Evolutionary conservation across 2,329 filamentous ascomycete species (phyloP).

Genomic region (Aureobasidium sp.): DNA sequence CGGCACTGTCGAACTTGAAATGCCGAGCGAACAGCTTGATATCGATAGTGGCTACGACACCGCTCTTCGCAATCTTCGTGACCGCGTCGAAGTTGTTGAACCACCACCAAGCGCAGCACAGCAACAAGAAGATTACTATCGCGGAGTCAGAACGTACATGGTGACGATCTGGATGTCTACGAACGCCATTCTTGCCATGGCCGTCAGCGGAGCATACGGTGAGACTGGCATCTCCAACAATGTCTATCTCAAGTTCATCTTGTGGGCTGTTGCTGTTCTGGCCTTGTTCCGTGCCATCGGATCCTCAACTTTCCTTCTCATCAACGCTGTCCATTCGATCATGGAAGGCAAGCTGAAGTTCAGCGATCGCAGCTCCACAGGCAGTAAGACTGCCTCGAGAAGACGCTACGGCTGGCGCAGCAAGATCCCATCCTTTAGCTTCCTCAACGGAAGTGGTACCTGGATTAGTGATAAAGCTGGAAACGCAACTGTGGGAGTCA

Average conservation of each 20-base stretch:
- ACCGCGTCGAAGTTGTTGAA: slow-evolving; percentile 73
- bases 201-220: slow-evolving; percentile 78
- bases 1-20: slow-evolving; percentile 84
- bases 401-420: slow-evolving; percentile 13
- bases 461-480: slow-evolving; percentile 22
- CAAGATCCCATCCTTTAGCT: slow-evolving; percentile 3
- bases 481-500: slow-evolving; percentile 27
- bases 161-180: slow-evolving; percentile 89
- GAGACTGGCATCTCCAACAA: slow-evolving; percentile 67
- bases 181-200: slow-evolving; percentile 91
- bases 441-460: not conserved
- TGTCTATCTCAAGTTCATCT: slow-evolving; percentile 84
- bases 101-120: slow-evolving; percentile 63
- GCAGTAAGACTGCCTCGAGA: slow-evolving; percentile 12
- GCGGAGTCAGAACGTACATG: slow-evolving; percentile 95
- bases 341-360: slow-evolving; percentile 76
- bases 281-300: slow-evolving; percentile 86
- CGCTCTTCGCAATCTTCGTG: slow-evolving; percentile 88
- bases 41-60: slow-evolving; percentile 98
- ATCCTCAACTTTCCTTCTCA: slow-evolving; percentile 69
- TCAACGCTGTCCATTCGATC: slow-evolving; percentile 75
- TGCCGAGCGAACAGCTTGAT: slow-evolving; percentile 95
- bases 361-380: slow-evolving; percentile 21
- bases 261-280: slow-evolving; percentile 82
- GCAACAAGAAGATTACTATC: slow-evolving; percentile 97